These are phyloP conservation scores for Avena atlantica DNA, from an alignment of 176 grass and related monocot genomes.

Conservation along the genomic window DNA sequence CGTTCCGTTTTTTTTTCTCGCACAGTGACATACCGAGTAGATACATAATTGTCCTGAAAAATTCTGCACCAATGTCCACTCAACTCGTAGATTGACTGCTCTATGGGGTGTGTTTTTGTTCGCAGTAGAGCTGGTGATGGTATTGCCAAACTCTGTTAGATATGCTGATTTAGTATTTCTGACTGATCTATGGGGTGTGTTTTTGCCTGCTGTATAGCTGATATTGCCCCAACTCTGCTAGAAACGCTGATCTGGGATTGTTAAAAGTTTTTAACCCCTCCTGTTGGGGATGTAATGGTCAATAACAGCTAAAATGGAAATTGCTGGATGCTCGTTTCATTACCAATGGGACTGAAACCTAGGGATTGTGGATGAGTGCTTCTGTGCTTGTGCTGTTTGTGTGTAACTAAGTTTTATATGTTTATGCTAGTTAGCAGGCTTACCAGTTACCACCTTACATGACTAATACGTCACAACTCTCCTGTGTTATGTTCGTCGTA, in stretches of 20 bases:
- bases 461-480: not conserved
- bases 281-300: not conserved
- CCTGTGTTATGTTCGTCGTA: not conserved
- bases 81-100: not conserved
- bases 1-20: not conserved
- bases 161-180: not conserved
- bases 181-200: not conserved
- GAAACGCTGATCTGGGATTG: not conserved
- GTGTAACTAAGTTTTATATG: not conserved
- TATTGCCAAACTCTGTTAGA: not conserved
- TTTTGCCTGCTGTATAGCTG: not conserved
- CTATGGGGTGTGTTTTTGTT: not conserved
- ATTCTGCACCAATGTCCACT: not conserved
- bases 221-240: not conserved
- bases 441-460: not conserved
- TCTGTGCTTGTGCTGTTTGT: conserved; percentile 5
- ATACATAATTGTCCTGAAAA: not conserved
- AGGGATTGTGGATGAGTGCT: not conserved
- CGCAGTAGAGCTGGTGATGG: not conserved
- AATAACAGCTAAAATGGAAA: not conserved
- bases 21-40: not conserved
- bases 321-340: not conserved
- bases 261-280: not conserved
- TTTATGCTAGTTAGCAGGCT: not conserved
- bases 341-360: not conserved